A percentile compares a stretch with the other conserved stretches of the same genome.
Evolutionary conservation across 202 grass and related monocot species (phyloP).

Genomic region (Digitaria exilis): DNA sequence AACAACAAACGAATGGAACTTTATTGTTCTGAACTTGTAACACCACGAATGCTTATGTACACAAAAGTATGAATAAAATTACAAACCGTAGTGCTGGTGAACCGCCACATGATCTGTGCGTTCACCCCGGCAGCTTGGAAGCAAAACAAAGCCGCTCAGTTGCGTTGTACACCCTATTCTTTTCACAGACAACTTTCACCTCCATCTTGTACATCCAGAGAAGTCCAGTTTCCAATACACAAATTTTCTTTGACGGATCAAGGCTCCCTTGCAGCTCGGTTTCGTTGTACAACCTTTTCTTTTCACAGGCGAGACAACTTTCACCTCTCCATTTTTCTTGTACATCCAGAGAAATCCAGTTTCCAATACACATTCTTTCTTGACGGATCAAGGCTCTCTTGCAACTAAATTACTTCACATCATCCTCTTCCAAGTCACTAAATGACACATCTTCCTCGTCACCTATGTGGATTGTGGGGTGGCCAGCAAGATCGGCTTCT

Average conservation of each 20-base stretch:
- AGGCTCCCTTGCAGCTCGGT: too few relatives aligned
- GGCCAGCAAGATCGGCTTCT: conserved; percentile 52
- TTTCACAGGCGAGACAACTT: conserved; percentile 34
- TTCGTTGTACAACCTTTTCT: conserved; percentile 22
- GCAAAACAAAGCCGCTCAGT: conserved; percentile 34
- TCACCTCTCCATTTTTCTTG: conserved; percentile 7
- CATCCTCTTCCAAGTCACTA: conserved; percentile 94
- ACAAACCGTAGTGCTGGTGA: conserved; percentile 8
- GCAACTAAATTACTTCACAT: conserved; percentile 46
- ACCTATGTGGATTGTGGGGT: conserved; percentile 54
- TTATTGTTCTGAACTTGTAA: conserved; percentile 25
- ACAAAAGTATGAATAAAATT: conserved; percentile 44
- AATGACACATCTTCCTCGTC: conserved; percentile 93
- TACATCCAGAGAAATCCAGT: conserved; percentile 10
- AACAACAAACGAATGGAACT: conserved; percentile 35
- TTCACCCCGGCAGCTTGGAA: conserved; percentile 44
- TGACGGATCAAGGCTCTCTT: not conserved
- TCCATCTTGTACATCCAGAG: conserved; percentile 22
- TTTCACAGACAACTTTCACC: conserved; percentile 27
- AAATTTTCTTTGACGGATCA: too few relatives aligned
- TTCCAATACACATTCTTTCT: conserved; percentile 17
- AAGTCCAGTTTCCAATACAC: too few relatives aligned
- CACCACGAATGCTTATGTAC: conserved; percentile 51
- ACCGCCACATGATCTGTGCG: not conserved
- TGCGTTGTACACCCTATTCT: conserved; percentile 27